Conservation (phyloP, 1,139 yeast genomes). For the Taphrina deformans region DNA sequence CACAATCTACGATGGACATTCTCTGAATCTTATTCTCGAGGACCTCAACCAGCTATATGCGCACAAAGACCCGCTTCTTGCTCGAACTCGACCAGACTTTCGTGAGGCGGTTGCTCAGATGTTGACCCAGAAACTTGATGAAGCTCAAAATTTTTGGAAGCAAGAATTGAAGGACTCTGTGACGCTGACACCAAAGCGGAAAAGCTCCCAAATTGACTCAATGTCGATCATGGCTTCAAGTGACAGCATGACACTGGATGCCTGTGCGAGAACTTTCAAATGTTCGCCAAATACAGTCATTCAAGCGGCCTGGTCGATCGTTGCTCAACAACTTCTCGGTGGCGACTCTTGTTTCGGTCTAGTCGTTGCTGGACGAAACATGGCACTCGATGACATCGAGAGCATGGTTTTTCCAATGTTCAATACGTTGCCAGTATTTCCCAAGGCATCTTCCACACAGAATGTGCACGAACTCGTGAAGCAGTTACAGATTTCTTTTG, state of each 20-base stretch:
- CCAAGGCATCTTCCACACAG: slow-evolving; percentile 10
- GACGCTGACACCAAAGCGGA: background rate
- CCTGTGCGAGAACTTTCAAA: slow-evolving; percentile 1
- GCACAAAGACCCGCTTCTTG: background rate
- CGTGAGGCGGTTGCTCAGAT: slow-evolving; percentile 6
- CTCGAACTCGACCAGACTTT: background rate
- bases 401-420: slow-evolving; percentile 39
- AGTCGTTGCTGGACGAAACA: slow-evolving; percentile 37
- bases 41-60: slow-evolving; percentile 31
- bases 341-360: slow-evolving; percentile 36
- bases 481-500: slow-evolving; percentile 33
- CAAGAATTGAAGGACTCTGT: background rate
- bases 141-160: slow-evolving; percentile 19
- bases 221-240: background rate
- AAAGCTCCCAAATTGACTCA: background rate
- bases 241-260: background rate
- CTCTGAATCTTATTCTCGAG: slow-evolving; percentile 36
- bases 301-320: slow-evolving; percentile 39
- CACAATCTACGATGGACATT: slow-evolving; percentile 40
- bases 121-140: background rate
- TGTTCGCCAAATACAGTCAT: slow-evolving; percentile 38
- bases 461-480: slow-evolving; percentile 20
- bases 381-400: slow-evolving; percentile 36
- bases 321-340: slow-evolving; percentile 31
- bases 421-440: slow-evolving; percentile 39